phyloP scores from a whole-genome alignment of 2,329 filamentous ascomycete genomes.

The Fusarium haematococcum region DNA sequence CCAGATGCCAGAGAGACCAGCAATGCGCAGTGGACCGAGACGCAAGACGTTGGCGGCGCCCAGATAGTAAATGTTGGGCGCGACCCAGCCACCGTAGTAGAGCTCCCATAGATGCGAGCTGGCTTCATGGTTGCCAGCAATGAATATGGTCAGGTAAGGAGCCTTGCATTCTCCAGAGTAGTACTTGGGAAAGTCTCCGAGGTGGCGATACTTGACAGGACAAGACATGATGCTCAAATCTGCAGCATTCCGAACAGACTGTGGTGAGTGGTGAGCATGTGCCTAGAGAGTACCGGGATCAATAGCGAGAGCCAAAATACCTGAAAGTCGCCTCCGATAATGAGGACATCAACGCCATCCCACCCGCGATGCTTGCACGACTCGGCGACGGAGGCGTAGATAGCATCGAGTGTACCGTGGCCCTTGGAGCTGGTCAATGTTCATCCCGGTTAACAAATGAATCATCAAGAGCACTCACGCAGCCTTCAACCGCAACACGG shows the following conservation, averaged over 20 bases:
- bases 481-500: slow-evolving; percentile 87
- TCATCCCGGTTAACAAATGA: not conserved
- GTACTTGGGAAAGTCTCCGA: slow-evolving; percentile 95
- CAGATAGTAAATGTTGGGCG: slow-evolving; percentile 96
- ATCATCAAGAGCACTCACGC: slow-evolving; percentile 65
- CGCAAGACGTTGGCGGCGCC: slow-evolving; percentile 91
- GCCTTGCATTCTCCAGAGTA: slow-evolving; percentile 83
- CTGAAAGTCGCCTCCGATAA: slow-evolving; percentile 97
- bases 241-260: slow-evolving; percentile 88
- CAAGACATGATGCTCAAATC: slow-evolving; percentile 92
- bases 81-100: slow-evolving; percentile 97
- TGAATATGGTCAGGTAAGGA: slow-evolving; percentile 91
- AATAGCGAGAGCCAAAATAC: slow-evolving; percentile 52
- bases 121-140: slow-evolving; percentile 96
- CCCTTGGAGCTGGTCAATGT: slow-evolving; percentile 66
- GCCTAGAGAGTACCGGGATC: not conserved
- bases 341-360: slow-evolving; percentile 86
- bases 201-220: slow-evolving; percentile 84
- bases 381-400: slow-evolving; percentile 82
- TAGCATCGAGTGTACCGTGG: slow-evolving; percentile 90
- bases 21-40: slow-evolving; percentile 86
- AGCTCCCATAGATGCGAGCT: slow-evolving; percentile 91
- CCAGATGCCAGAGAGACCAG: slow-evolving; percentile 94
- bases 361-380: slow-evolving; percentile 79
- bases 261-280: slow-evolving; percentile 21